Base-by-base conservation (phyloP, 208 protist genomes). In the Crithidia expoeki region DNA sequence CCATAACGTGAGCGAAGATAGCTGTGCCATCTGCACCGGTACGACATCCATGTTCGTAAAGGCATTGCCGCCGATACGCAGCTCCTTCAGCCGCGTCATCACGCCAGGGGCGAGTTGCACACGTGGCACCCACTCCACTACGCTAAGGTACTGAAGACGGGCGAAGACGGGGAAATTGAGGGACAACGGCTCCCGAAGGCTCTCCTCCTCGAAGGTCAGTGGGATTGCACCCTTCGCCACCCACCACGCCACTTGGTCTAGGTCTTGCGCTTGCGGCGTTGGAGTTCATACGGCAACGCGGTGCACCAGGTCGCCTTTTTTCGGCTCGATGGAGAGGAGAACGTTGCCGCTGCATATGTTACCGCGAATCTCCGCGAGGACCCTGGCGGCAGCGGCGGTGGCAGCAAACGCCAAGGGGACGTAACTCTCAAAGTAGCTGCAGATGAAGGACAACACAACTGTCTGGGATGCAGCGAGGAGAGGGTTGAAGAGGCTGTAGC, bases 41-140 rank as follows among this genome's bases (percentile, higher is more conserved):
- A 2, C 3, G 38, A 25, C 10, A 12, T 7, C 23, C n/a, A 64
- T 1, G 42, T 2, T 14, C 16, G 27, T 23, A 28, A 52, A 64
- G 27, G 58, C 58, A 9, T 4, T 10, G 27, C 17, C 21, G 27
- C 58, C 58, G 42, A 50, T 52, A 28, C 42, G 42, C 16, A 64
- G 58, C 38, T 52, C 2, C 42, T 38, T 32, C 27, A 64, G 40
- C 42, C 38, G 58, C 58, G 42, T 25, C 28, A 52, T 38, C 25
- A 50, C 58, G 14, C 25, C 58, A 2, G 58, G 27, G 4, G 23
- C 42, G 21, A 64, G 38, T 16, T 52, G 11, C 27, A 64, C 42
- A 12, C 58, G 58, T 16, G 58, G 42, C 42, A 64, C 42, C 58
- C 58, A 64, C 40, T 64, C 58, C 58, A 64, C 58, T 42, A 64